These are phyloP conservation scores for Yamadazyma kanchanaburiensis DNA, from an alignment of 1,139 yeast genomes.

Conservation along the genomic window DNA sequence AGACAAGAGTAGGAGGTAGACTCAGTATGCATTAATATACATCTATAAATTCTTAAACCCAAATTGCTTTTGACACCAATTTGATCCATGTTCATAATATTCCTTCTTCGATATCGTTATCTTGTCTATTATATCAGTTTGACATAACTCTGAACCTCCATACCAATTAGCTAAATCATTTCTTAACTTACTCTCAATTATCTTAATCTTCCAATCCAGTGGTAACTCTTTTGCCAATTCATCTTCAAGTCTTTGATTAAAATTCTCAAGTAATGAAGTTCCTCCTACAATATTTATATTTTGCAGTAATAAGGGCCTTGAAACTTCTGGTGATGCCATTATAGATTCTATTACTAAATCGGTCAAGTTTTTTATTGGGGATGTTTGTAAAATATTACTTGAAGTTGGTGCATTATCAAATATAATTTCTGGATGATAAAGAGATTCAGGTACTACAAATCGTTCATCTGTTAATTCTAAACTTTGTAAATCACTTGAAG, in stretches of 20 bases:
- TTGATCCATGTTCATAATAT: conserved; percentile 82
- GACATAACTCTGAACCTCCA: conserved; percentile 49
- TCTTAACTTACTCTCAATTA: conserved; percentile 11
- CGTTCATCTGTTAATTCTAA: conserved; percentile 76
- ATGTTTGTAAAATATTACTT: conserved; percentile 32
- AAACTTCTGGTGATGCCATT: conserved; percentile 66
- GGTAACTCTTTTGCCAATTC: conserved; percentile 70
- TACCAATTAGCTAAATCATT: conserved; percentile 35
- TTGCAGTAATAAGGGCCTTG: conserved; percentile 74
- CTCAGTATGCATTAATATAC: no score
- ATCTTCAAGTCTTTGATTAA: conserved; percentile 52
- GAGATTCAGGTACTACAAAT: conserved; percentile 81
- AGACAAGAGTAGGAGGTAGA: not conserved
- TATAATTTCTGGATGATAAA: conserved; percentile 78
- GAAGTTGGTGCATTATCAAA: conserved; percentile 33
- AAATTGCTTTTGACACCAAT: conserved; percentile 74
- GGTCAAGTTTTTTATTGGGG: conserved; percentile 70
- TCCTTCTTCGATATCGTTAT: conserved; percentile 71
- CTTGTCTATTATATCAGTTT: conserved; percentile 48
- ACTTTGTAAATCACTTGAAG: conserved; percentile 53
- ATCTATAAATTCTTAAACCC: conserved; percentile 49
- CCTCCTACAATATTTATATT: conserved; percentile 87
- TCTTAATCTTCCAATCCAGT: conserved; percentile 48
- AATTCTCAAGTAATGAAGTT: conserved; percentile 66
- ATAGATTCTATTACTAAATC: conserved; percentile 75